Evolutionary conservation across 352 stramenopile genomes (phyloP), one percentile per base, ranked within the genome.

Genomic region (Albugo candida): DNA sequence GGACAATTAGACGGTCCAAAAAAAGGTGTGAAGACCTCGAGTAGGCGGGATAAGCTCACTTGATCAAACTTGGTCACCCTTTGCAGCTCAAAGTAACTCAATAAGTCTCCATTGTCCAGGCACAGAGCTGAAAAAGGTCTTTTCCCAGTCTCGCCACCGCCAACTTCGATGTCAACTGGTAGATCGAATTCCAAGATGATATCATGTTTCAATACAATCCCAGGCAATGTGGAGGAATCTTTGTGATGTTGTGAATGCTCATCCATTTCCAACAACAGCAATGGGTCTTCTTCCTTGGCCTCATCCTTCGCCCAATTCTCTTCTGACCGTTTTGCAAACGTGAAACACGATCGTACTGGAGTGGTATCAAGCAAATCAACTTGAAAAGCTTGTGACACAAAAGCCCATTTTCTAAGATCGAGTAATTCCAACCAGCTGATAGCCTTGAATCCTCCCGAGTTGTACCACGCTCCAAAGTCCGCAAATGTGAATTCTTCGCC

Each of bases 381-480:
- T 12, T 67, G 58, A 24, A 92, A 89, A 1, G 60, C 52, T 10
- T 71, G 59, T 11, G 70, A 86, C 21, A 89, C 64, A 54, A 84
- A 88, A 13, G 66, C 53, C 80, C 76, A 92, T 46, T 92, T 92
- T 16, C 69, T 64, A 41, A 92, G 51, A 58, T 92, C 80, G 5
- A 92, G 61, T 31, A 92, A 47, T 53, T 92, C 80, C 8, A 92
- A 49, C 76, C 77, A 92, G 42, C 76, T 89, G 67, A 88, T 79
- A 1, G 55, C 62, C 46, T 75, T 70, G 44, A 69, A 87, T 0
- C 80, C 80, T 40, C 75, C 75, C 4, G 63, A 63, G 54, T 92
- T 92, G 51, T 92, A 92, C 78, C 78, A 92, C 21, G 68, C 44
- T 1, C 75, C 78, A 48, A 92, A 92, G 14, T 85, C 65, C 58